Percentiles rank a stretch among this genome's conserved stretches.
These are phyloP conservation scores for Russula griseocarnosa DNA, from an alignment of 768 basidiomycete genomes.

Conservation along the genomic window DNA sequence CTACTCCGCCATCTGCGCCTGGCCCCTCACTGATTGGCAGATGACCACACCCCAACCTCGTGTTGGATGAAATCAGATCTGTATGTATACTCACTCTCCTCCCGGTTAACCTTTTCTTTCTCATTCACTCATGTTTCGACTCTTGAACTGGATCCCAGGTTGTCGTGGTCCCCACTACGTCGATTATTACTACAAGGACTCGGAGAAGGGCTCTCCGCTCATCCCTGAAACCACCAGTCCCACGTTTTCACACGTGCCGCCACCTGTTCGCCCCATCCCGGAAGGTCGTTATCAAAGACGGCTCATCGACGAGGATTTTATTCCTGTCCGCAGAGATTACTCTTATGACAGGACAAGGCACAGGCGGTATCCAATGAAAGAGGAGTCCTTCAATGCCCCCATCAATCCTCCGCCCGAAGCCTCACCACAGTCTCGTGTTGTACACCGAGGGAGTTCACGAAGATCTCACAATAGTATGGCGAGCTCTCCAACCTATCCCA, in stretches of 20 bases:
- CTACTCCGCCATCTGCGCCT: too few relatives aligned
- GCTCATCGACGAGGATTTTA: conserved; percentile 21
- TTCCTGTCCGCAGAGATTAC: neutral
- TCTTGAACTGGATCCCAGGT: conserved; percentile 22
- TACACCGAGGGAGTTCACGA: conserved; percentile 8
- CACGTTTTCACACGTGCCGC: conserved; percentile 10
- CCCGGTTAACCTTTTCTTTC: neutral
- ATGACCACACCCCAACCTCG: conserved; percentile 22
- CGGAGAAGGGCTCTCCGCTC: conserved; percentile 8
- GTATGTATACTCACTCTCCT: conserved; percentile 15
- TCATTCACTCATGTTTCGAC: conserved; percentile 11
- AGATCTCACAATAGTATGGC: neutral
- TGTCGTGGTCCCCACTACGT: conserved; percentile 14
- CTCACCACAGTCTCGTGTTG: conserved; percentile 17
- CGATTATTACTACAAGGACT: neutral
- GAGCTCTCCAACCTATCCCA: neutral
- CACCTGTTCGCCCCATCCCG: conserved; percentile 6
- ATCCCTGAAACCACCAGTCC: conserved; percentile 8
- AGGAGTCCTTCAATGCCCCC: conserved; percentile 1
- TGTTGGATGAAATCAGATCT: conserved; percentile 15
- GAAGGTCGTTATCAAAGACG: conserved; percentile 18
- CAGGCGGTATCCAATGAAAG: conserved; percentile 14
- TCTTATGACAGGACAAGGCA: conserved; percentile 6
- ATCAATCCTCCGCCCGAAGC: neutral
- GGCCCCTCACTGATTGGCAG: neutral